A percentile compares a stretch with the other conserved stretches of the same genome.
phyloP scores from a whole-genome alignment of 2,329 filamentous ascomycete species.

The Phyllosticta citribraziliensis region DNA sequence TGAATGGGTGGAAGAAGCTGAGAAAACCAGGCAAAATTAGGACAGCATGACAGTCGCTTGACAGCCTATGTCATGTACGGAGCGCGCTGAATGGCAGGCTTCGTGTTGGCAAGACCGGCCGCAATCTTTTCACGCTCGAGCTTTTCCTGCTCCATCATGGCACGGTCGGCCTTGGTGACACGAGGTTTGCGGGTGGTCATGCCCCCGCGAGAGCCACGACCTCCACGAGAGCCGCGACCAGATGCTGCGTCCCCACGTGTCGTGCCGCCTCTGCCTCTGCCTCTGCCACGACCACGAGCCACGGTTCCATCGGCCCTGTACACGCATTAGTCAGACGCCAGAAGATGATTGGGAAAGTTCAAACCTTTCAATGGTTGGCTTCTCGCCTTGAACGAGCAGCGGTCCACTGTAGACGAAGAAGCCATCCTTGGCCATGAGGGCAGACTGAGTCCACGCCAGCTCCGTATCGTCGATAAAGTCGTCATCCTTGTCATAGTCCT shows the following conservation, averaged over 20 bases:
- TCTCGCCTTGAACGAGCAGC: conserved; percentile 76
- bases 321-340: conserved; percentile 14
- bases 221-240: conserved; percentile 29
- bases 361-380: conserved; percentile 54
- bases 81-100: background rate
- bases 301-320: conserved; percentile 61
- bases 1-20: background rate
- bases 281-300: conserved; percentile 54
- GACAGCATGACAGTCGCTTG: background rate
- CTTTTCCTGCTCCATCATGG: conserved; percentile 73
- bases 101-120: conserved; percentile 12
- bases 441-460: conserved; percentile 88
- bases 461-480: conserved; percentile 83
- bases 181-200: conserved; percentile 69
- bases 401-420: conserved; percentile 98
- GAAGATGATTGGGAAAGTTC: background rate
- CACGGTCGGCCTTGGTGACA: conserved; percentile 76
- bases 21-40: background rate
- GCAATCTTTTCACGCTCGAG: conserved; percentile 55
- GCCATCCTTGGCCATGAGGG: conserved; percentile 85
- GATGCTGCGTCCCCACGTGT: conserved; percentile 31
- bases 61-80: background rate
- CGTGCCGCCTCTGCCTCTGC: conserved; percentile 42
- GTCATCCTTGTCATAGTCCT: conserved; percentile 58
- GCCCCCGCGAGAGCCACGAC: conserved; percentile 58